A percentile compares a stretch with the other conserved stretches of the same genome.
phyloP scores from a whole-genome alignment of 768 basidiomycete genomes.

The Psilocybe cubensis region DNA sequence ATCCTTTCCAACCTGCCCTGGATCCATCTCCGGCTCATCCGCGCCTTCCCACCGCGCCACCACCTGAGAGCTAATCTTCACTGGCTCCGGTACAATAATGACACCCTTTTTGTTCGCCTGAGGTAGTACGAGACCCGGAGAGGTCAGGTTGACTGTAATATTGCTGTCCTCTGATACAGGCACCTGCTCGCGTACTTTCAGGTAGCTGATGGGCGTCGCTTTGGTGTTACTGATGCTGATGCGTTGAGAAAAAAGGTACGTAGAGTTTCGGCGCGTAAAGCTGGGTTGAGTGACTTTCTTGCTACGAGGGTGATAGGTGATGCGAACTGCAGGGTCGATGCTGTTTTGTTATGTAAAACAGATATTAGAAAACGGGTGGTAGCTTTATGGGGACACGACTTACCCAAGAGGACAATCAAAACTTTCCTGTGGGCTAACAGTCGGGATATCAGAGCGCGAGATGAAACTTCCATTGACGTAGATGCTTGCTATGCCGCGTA shows the following conservation, averaged over 20 bases:
- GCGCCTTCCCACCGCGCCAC: conserved; percentile 41
- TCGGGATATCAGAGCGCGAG: conserved; percentile 44
- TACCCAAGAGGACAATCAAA: conserved; percentile 53
- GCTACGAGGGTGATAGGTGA: conserved; percentile 40
- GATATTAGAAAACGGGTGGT: neutral
- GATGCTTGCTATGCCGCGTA: conserved; percentile 49
- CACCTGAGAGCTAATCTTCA: conserved; percentile 31
- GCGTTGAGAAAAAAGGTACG: conserved; percentile 35
- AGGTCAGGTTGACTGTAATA: conserved; percentile 45
- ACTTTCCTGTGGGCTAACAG: conserved; percentile 45
- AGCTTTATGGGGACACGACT: conserved; percentile 12
- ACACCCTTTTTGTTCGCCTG: conserved; percentile 8
- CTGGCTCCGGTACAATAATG: conserved; percentile 12
- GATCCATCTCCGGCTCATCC: conserved; percentile 25
- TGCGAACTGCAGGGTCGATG: conserved; percentile 42
- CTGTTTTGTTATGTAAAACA: conserved; percentile 18
- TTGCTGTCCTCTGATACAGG: conserved; percentile 40
- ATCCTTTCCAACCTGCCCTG: conserved; percentile 29
- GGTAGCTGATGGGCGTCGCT: conserved; percentile 11
- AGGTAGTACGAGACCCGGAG: conserved; percentile 30
- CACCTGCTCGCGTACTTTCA: conserved; percentile 43
- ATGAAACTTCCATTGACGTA: conserved; percentile 64
- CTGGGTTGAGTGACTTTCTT: conserved; percentile 38
- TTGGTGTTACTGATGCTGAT: conserved; percentile 44
- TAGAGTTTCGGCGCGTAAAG: conserved; percentile 35